These are phyloP conservation scores for Myxozyma vanderwaltii DNA, from an alignment of 805 yeast genomes.

Conservation along the genomic window DNA sequence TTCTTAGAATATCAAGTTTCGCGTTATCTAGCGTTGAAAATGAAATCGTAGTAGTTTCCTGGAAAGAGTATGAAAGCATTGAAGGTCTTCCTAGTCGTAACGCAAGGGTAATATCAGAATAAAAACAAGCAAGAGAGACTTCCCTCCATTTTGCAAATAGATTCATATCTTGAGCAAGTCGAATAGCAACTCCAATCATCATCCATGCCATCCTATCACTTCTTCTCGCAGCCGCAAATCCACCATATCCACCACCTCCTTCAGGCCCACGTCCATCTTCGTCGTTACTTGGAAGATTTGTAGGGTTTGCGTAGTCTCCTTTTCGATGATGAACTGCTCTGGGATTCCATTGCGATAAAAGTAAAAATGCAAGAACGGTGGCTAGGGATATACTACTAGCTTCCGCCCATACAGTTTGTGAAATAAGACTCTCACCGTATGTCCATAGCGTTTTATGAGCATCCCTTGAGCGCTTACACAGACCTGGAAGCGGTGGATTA, in stretches of 20 bases:
- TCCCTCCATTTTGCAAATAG: slow-evolving; percentile 72
- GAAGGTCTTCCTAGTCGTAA: slow-evolving; percentile 78
- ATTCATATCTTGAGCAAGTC: slow-evolving; percentile 85
- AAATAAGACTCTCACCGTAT: slow-evolving; percentile 75
- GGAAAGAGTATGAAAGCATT: slow-evolving; percentile 66
- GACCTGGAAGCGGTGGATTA: slow-evolving; percentile 8
- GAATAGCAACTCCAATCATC: slow-evolving; percentile 83
- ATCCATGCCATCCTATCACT: slow-evolving; percentile 92
- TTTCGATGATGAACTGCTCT: slow-evolving; percentile 78
- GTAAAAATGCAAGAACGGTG: slow-evolving; percentile 77
- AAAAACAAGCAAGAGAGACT: slow-evolving; percentile 79
- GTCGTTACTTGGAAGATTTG: slow-evolving; percentile 30
- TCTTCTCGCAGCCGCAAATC: slow-evolving; percentile 80
- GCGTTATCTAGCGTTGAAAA: slow-evolving; percentile 72
- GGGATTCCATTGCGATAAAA: slow-evolving; percentile 95
- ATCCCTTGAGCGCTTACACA: slow-evolving; percentile 18
- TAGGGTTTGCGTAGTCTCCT: slow-evolving; percentile 75
- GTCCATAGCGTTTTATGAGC: slow-evolving; percentile 83
- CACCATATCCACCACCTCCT: slow-evolving; percentile 59
- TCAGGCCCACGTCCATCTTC: slow-evolving; percentile 34
- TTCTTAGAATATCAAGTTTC: slow-evolving; percentile 73
- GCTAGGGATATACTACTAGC: slow-evolving; percentile 86
- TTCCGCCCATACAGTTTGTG: slow-evolving; percentile 92
- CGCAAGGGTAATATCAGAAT: slow-evolving; percentile 80
- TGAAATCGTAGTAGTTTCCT: slow-evolving; percentile 57